Evolutionary conservation across 2,329 filamentous ascomycete genomes (phyloP).

Genomic region (Dothistroma pini): DNA sequence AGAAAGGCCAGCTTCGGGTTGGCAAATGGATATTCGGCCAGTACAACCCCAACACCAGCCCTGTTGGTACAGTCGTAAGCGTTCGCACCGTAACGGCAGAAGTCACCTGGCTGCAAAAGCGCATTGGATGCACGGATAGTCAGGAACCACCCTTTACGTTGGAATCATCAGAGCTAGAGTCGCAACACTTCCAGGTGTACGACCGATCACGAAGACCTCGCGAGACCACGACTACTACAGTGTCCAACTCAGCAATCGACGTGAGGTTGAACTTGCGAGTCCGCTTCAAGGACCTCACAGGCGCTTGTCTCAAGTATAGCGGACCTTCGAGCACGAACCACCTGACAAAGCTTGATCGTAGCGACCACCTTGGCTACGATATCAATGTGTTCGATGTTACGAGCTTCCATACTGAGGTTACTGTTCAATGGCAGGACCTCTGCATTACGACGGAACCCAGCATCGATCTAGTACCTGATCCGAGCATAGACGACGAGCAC

Average conservation of each 20-base stretch:
- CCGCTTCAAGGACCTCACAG: constrained; percentile 52
- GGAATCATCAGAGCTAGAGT: constrained; percentile 41
- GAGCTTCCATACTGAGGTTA: constrained; percentile 48
- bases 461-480: constrained; percentile 48
- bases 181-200: constrained; percentile 42
- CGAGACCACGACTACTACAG: constrained; percentile 15
- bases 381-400: constrained; percentile 55
- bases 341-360: constrained; percentile 44
- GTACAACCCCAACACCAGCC: constrained; percentile 48
- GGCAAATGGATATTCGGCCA: constrained; percentile 53
- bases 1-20: constrained; percentile 49
- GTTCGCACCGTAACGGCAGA: constrained; percentile 45
- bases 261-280: constrained; percentile 39
- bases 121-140: constrained; percentile 25
- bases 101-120: constrained; percentile 52
- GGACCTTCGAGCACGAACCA: constrained; percentile 38
- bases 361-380: constrained; percentile 53
- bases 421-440: constrained; percentile 58
- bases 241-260: constrained; percentile 35
- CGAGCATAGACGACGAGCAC: constrained; percentile 53
- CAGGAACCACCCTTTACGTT: constrained; percentile 27
- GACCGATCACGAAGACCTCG: constrained; percentile 35
- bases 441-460: constrained; percentile 47
- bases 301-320: constrained; percentile 52
- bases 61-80: constrained; percentile 52